Percentiles rank a stretch among this genome's conserved stretches.
Conservation (phyloP, 345 rosid species). For the Mallotus nudiflorus region DNA sequence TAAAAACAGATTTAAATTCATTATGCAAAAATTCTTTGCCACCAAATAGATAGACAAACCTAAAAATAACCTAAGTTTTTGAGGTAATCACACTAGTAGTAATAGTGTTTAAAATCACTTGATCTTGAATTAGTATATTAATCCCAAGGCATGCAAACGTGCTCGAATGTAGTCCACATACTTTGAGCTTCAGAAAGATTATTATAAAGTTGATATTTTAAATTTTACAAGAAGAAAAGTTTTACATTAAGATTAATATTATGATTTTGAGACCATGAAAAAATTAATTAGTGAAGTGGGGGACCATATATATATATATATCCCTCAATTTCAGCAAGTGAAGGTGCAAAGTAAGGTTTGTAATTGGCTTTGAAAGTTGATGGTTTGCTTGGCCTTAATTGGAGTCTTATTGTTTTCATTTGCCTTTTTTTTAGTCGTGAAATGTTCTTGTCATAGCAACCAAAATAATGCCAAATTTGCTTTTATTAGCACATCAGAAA, state of each 20-base stretch:
- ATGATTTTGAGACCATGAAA: neutral
- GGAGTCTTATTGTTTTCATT: neutral
- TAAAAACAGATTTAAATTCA: neutral
- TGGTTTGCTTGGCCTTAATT: neutral
- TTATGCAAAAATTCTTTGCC: slow-evolving; percentile 4
- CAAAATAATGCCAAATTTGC: too few species aligned
- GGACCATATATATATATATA: slow-evolving; percentile 2
- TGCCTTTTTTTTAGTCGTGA: too few species aligned
- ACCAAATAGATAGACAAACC: slow-evolving; percentile 13
- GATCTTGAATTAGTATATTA: neutral
- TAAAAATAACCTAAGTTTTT: slow-evolving; percentile 10
- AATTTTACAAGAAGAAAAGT: neutral
- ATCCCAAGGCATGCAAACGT: slow-evolving; percentile 19
- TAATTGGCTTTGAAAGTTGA: neutral
- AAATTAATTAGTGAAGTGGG: neutral
- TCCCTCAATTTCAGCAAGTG: neutral
- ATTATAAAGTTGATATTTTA: neutral
- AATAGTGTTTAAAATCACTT: neutral
- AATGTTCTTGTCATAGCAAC: too few species aligned
- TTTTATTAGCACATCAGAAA: too few species aligned
- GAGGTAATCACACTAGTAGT: slow-evolving; percentile 3
- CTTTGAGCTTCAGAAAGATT: neutral
- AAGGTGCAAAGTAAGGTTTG: neutral
- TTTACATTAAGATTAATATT: slow-evolving; percentile 5
- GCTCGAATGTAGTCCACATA: slow-evolving; percentile 16